Percentiles rank a stretch among this genome's conserved stretches.
phyloP scores from a whole-genome alignment of 768 basidiomycete species.

The Exidia glandulosa region DNA sequence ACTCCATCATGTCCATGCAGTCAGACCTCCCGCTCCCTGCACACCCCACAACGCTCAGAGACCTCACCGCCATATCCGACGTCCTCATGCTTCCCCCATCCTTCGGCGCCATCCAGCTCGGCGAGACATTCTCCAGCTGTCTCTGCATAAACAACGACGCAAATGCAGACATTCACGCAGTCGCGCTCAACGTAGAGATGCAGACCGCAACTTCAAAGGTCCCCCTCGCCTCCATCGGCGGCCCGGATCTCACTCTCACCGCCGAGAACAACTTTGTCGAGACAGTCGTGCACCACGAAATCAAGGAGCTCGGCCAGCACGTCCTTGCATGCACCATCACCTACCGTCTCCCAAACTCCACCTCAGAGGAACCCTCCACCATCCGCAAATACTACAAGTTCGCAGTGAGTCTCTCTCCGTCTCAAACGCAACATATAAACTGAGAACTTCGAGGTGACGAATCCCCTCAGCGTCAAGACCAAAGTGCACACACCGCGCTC shows the following conservation, averaged over 20 bases:
- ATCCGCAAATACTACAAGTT: conserved; percentile 92
- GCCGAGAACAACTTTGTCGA: conserved; percentile 51
- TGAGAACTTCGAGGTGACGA: conserved; percentile 55
- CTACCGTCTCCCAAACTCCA: conserved; percentile 56
- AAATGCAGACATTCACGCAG: conserved; percentile 46
- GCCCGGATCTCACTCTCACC: conserved; percentile 33
- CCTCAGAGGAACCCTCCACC: conserved; percentile 44
- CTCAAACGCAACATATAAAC: background rate
- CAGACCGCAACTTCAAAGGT: conserved; percentile 66
- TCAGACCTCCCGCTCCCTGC: conserved; percentile 56
- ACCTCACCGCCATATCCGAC: conserved; percentile 69
- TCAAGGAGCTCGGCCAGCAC: conserved; percentile 89
- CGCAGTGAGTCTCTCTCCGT: conserved; percentile 40
- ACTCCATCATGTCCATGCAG: conserved; percentile 67
- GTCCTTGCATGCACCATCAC: conserved; percentile 76
- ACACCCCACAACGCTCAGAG: conserved; percentile 75
- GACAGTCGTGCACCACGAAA: conserved; percentile 68
- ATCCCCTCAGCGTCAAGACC: conserved; percentile 90
- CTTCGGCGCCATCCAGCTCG: conserved; percentile 80
- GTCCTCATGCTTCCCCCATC: conserved; percentile 71
- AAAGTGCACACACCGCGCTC: conserved; percentile 75
- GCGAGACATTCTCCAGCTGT: conserved; percentile 77
- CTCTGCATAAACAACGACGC: conserved; percentile 78
- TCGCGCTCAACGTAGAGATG: conserved; percentile 69
- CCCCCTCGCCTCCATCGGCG: conserved; percentile 52